Evolutionary conservation across 2,329 filamentous ascomycete genomes (phyloP).

Genomic region (Sarocladium kiliense): DNA sequence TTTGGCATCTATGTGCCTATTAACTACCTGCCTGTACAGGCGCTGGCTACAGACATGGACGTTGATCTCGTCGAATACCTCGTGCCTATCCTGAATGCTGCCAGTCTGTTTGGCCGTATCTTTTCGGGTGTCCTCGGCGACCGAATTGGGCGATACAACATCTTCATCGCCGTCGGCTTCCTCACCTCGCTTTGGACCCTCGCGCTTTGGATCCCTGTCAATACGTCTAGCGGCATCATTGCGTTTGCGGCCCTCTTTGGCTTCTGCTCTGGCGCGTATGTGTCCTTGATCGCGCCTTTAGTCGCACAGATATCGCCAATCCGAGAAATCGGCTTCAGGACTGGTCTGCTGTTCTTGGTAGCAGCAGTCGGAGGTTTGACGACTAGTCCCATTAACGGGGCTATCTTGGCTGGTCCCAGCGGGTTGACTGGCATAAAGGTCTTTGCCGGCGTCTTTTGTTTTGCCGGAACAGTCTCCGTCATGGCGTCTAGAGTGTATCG

Average conservation of each 20-base stretch:
- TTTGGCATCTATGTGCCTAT: slow-evolving; percentile 32
- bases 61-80: slow-evolving; percentile 26
- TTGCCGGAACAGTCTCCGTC: slow-evolving; percentile 20
- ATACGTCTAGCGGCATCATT: slow-evolving; percentile 23
- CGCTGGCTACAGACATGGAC: slow-evolving; percentile 21
- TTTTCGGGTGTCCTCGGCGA: slow-evolving; percentile 28
- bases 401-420: slow-evolving; percentile 24
- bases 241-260: slow-evolving; percentile 36
- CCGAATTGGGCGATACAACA: slow-evolving; percentile 32
- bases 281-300: slow-evolving; percentile 32
- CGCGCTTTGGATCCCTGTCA: slow-evolving; percentile 37
- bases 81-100: slow-evolving; percentile 33
- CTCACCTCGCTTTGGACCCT: slow-evolving; percentile 32
- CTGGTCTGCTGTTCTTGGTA: slow-evolving; percentile 42
- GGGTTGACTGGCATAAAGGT: slow-evolving; percentile 31
- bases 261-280: slow-evolving; percentile 35
- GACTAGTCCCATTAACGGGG: slow-evolving; percentile 52
- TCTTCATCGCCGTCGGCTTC: slow-evolving; percentile 39
- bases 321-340: slow-evolving; percentile 44
- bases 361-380: slow-evolving; percentile 51
- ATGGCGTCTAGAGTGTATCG: background rate
- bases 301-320: slow-evolving; percentile 49
- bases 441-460: slow-evolving; percentile 27
- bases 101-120: slow-evolving; percentile 30
- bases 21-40: slow-evolving; percentile 28